Conservation (phyloP, 1,139 yeast genomes). For the Meyerozyma carpophila region DNA sequence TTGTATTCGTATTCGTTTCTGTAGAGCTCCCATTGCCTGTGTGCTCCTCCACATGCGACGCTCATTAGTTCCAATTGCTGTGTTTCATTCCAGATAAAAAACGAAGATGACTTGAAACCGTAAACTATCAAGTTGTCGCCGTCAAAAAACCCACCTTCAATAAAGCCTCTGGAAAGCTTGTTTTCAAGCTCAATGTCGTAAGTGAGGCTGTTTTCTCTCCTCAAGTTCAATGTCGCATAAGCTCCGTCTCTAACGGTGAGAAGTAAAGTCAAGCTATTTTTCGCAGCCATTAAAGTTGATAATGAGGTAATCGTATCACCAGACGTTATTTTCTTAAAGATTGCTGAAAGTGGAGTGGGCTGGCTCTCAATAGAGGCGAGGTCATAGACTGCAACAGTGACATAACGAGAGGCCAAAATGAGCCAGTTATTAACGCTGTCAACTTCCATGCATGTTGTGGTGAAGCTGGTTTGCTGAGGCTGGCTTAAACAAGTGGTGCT, state of each 20-base stretch:
- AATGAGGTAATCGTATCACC: constrained; percentile 77
- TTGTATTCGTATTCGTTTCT: constrained; percentile 16
- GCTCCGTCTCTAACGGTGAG: constrained; percentile 64
- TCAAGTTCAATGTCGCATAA: constrained; percentile 34
- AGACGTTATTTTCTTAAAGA: constrained; percentile 50
- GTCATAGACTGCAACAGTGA: constrained; percentile 56
- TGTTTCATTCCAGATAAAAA: constrained; percentile 81
- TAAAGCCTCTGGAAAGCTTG: constrained; percentile 65
- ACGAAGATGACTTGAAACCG: constrained; percentile 78
- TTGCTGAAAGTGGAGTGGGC: constrained; percentile 15
- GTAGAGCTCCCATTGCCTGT: constrained; percentile 68
- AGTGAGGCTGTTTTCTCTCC: constrained; percentile 10
- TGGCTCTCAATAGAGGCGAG: constrained; percentile 16
- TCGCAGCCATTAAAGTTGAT: constrained; percentile 23
- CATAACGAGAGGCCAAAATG: constrained; percentile 68
- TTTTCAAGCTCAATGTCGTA: constrained; percentile 50
- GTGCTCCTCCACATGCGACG: constrained; percentile 89
- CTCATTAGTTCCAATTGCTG: constrained; percentile 63
- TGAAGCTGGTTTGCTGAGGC: constrained; percentile 46
- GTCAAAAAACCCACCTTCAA: constrained; percentile 63
- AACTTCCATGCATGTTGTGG: constrained; percentile 51
- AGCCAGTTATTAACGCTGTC: constrained; percentile 36
- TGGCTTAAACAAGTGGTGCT: constrained; percentile 18
- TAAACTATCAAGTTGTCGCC: constrained; percentile 54
- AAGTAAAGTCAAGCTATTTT: constrained; percentile 19